Evolutionary conservation across 169 alveolate genomes (phyloP).

Genomic region (Cystoisospora suis): DNA sequence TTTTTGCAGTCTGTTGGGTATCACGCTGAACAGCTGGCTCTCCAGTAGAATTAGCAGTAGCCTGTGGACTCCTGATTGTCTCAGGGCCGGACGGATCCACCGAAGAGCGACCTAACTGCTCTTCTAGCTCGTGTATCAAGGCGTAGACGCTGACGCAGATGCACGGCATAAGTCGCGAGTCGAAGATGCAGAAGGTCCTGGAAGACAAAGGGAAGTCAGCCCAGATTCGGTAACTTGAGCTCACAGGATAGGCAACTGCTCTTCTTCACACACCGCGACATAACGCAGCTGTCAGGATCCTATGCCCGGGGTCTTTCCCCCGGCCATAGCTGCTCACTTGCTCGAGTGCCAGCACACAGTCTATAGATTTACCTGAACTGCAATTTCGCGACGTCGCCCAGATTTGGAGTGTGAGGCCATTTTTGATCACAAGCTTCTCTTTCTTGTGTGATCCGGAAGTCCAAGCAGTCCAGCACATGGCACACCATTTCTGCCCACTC

Average conservation of each 20-base stretch:
- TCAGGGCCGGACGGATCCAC: too few relatives aligned
- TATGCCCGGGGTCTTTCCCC: too few relatives aligned
- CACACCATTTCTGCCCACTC: slow-evolving; percentile 35
- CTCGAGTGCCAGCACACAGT: too few relatives aligned
- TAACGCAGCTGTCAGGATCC: too few relatives aligned
- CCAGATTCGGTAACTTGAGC: too few relatives aligned
- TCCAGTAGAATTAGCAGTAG: not conserved
- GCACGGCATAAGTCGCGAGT: slow-evolving; percentile 19
- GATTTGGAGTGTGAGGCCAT: slow-evolving; percentile 31
- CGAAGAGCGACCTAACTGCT: not conserved
- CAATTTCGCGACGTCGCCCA: slow-evolving; percentile 1
- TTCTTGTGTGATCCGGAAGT: slow-evolving; percentile 30
- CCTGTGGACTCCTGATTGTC: too few relatives aligned
- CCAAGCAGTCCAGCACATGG: slow-evolving; percentile 23
- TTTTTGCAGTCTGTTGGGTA: not conserved
- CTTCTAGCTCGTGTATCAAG: slow-evolving; percentile 1
- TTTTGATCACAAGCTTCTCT: slow-evolving; percentile 15
- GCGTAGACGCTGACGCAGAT: not conserved
- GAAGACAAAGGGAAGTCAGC: not conserved
- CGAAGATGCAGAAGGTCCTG: slow-evolving; percentile 14
- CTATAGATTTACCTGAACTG: slow-evolving; percentile 28
- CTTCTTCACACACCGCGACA: too few relatives aligned
- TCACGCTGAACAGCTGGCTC: not conserved
- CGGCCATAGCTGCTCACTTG: too few relatives aligned
- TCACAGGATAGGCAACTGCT: too few relatives aligned